Evolutionary conservation across 495 filamentous ascomycete species (phyloP).

Genomic region (Aspergillus heteromorphus): DNA sequence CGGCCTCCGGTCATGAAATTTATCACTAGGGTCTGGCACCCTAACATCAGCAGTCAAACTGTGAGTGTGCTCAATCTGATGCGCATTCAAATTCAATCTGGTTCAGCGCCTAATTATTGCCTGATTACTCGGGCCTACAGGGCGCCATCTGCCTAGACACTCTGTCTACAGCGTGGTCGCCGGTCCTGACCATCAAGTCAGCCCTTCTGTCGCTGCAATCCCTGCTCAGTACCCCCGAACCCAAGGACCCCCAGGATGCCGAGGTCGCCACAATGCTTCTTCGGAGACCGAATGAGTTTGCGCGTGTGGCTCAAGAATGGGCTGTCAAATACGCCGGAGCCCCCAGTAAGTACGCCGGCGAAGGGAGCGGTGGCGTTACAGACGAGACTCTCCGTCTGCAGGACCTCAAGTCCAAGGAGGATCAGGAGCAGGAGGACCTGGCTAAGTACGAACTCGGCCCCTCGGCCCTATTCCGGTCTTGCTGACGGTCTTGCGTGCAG

Average conservation of each 20-base stretch:
- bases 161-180: slow-evolving; percentile 83
- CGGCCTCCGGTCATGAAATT: slow-evolving; percentile 90
- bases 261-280: slow-evolving; percentile 93
- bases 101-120: background rate
- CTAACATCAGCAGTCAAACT: slow-evolving; percentile 92
- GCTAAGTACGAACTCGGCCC: slow-evolving; percentile 31
- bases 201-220: slow-evolving; percentile 89
- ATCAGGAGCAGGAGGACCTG: slow-evolving; percentile 38
- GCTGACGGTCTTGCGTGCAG: slow-evolving; percentile 36
- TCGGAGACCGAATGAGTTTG: slow-evolving; percentile 68
- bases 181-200: slow-evolving; percentile 92
- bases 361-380: slow-evolving; percentile 45
- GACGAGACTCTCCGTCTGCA: slow-evolving; percentile 47
- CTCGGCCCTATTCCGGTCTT: background rate
- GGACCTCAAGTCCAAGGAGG: slow-evolving; percentile 37
- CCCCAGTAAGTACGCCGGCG: slow-evolving; percentile 48
- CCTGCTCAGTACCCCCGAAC: slow-evolving; percentile 87
- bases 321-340: slow-evolving; percentile 79
- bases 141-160: slow-evolving; percentile 98
- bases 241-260: slow-evolving; percentile 94
- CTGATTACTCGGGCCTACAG: slow-evolving; percentile 36
- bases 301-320: slow-evolving; percentile 84
- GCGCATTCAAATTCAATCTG: background rate
- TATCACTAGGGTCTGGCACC: slow-evolving; percentile 95
- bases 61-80: slow-evolving; percentile 45